Base-by-base conservation (phyloP, 257 asterid species). In the Buddleja alternifolia region DNA sequence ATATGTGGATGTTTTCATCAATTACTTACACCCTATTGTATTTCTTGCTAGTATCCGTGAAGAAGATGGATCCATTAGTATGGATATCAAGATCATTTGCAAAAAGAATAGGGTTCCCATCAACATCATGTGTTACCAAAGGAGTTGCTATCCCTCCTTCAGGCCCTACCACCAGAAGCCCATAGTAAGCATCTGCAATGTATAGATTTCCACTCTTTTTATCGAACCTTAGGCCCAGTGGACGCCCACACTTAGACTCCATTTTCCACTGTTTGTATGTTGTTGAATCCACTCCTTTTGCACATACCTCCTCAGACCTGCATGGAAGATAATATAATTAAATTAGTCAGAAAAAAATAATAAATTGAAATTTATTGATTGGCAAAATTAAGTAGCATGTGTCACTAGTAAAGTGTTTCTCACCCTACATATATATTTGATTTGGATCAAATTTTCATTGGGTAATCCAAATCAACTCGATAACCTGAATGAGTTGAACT, bases 81-180 rank as follows among this genome's bases (percentile, higher is more conserved):
- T 85, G 97, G 57, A 93, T 81, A 45, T 90, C 97, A 20, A 93
- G 97, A 69, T 93, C 98, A 67, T 93, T 93, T 0, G 97, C 97
- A 10, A 93, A 90, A n/a, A 88, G 92, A 47, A 90, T 88, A 0
- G 92, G 95, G 7, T 80, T 71, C 9, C 88, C 94, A 45, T 80
- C 87, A 0, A 76, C 87, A 1, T 85, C 87, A 1, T 85, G 92
- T 21, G 92, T 75, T 21, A 95, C 84, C 73, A 90, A 53, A 29
- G 92, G 84, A 4, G 81, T 88, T 8, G 92, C 93, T 0, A 90
- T 46, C 9, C 96, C 96, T 37, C 98, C 98, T 59, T 83, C 74
- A 3, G 88, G 92, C 6, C 96, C 98, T 0, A 92, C 96, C 8
- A 83, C 89, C 72, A 92, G 19, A 8, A 92, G 85, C 16, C 97